phyloP scores from a whole-genome alignment of 1,139 yeast species.

The Sugiyamaella pinicola region DNA sequence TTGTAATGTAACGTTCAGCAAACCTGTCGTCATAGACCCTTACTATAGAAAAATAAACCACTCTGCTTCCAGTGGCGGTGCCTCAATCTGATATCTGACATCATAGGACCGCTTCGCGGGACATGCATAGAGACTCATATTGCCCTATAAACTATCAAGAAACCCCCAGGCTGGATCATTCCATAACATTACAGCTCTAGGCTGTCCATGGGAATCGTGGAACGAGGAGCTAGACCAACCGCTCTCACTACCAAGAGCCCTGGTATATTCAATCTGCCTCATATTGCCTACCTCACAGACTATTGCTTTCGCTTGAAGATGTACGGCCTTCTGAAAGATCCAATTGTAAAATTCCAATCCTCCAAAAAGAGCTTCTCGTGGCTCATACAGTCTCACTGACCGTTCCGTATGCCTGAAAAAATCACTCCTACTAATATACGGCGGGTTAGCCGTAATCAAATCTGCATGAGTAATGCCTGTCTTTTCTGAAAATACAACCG shows the following conservation, averaged over 20 bases:
- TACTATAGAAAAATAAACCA: too few relatives aligned
- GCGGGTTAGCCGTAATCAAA: conserved; percentile 81
- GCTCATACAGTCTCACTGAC: conserved; percentile 76
- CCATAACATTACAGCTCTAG: conserved; percentile 46
- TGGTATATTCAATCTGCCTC: conserved; percentile 40
- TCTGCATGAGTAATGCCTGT: conserved; percentile 41
- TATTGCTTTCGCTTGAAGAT: conserved; percentile 47
- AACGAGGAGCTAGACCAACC: conserved; percentile 39
- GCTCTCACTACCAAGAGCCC: conserved; percentile 22
- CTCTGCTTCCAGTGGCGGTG: too few relatives aligned
- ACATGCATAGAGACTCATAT: neutral
- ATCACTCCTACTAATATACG: conserved; percentile 65
- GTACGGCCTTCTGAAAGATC: conserved; percentile 51
- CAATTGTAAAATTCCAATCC: conserved; percentile 68
- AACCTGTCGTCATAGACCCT: too few relatives aligned
- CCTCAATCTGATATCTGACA: too few relatives aligned
- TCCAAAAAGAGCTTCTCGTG: conserved; percentile 74
- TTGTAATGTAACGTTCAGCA: too few relatives aligned
- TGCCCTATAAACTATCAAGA: conserved; percentile 10
- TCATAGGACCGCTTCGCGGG: too few relatives aligned
- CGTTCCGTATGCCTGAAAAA: conserved; percentile 49
- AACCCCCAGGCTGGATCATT: conserved; percentile 31
- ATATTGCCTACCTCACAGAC: conserved; percentile 50
- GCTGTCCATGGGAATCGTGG: conserved; percentile 41
- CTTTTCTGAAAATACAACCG: conserved; percentile 18